A percentile compares a stretch with the other conserved stretches of the same genome.
Evolutionary conservation across 306 rosid genomes (phyloP).

Genomic region (Fagus sylvatica): DNA sequence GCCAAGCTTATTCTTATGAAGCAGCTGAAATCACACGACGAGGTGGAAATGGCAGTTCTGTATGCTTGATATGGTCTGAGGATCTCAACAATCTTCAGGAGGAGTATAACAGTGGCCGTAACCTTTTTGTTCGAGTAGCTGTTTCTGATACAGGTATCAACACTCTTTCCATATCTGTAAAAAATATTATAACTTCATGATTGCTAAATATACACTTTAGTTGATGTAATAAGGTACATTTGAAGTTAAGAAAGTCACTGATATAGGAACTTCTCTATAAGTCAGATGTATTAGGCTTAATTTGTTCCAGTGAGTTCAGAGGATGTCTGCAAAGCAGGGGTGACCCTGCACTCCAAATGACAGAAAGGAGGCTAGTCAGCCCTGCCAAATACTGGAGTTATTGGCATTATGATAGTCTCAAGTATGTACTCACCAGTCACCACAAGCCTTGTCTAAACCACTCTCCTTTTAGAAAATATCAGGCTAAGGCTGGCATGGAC

Average conservation of each 20-base stretch:
- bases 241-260: not conserved
- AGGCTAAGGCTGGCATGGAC: too few relatives aligned
- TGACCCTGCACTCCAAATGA: not conserved
- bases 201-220: not conserved
- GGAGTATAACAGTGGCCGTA: conserved; percentile 54
- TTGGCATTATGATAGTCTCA: too few relatives aligned
- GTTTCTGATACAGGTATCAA: conserved; percentile 63
- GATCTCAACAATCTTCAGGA: conserved; percentile 78
- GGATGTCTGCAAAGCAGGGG: not conserved
- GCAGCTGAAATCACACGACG: conserved; percentile 14
- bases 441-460: too few relatives aligned
- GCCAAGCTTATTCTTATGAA: conserved; percentile 67
- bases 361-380: not conserved
- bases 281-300: not conserved
- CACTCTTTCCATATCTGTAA: conserved; percentile 9
- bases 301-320: not conserved
- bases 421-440: too few relatives aligned
- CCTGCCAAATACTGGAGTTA: too few relatives aligned
- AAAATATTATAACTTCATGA: not conserved
- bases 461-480: too few relatives aligned
- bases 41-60: conserved; percentile 33
- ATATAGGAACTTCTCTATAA: not conserved
- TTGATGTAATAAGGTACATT: not conserved
- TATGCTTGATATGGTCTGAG: conserved; percentile 76
- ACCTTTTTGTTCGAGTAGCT: conserved; percentile 60